Evolutionary conservation across 805 yeast genomes (phyloP), one percentile per base, ranked within the genome.

Genomic region (Maudiozyma turicensis): DNA sequence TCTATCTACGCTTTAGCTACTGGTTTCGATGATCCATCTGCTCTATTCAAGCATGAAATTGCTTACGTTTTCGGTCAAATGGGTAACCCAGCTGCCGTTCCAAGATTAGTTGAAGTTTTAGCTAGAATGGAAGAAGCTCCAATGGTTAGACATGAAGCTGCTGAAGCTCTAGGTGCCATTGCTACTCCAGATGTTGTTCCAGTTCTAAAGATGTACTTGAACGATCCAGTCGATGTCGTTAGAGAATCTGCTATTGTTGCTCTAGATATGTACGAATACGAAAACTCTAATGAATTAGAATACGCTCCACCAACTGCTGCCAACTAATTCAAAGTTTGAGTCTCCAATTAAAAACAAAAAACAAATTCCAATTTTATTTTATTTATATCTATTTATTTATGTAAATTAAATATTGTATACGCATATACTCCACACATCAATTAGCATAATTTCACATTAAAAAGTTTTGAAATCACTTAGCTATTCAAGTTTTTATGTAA

Each of bases 131-230:
- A 69, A 13, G 96, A 93, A 72, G 98, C 95, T 47, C 95, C 95
- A 54, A 93, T 93, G 99, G 99, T 95, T 34, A 84, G 99, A 72
- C 99, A 93, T 66, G 99, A 93, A 72, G 99, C 98, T 50, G 99
- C 98, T 29, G 99, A 93, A 72, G 99, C 99, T 29, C 76, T 95
- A 59, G 99, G 99, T 30, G 80, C 95, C 31, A 93, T 93, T 65
- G 98, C 96, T 30, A 87, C 97, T 8, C 96, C 87, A 60, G 97
- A 91, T 51, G 95, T 91, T 38, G 75, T 91, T 55, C 96, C 97
- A 13, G 84, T 93, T 35, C 78, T 95, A 62, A 77, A 85, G 65
- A 72, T 81, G 43, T 86, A 86, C 66, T 76, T 90, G 59, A 73
- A 78, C 56, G 99, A 93, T 66, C 74, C 78, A 52, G 96, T 86